Percentiles rank a stretch among this genome's conserved stretches.
Conservation (phyloP, 164 flowering plant species). For the Nelumbo lutea region DNA sequence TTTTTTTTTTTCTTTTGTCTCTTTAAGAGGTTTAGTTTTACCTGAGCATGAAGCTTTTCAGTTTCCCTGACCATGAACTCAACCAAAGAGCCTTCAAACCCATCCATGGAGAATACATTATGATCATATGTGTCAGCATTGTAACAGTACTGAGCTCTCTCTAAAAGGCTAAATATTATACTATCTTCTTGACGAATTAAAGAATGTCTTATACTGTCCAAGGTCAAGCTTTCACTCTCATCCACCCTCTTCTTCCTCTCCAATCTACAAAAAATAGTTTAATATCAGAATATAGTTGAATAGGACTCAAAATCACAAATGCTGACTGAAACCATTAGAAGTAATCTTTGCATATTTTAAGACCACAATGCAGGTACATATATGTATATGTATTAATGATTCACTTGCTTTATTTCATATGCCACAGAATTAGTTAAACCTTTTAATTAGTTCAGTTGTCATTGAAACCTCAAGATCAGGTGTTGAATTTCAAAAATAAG, state of each 20-base stretch:
- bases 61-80: slow-evolving; percentile 80
- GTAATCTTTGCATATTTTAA: no score
- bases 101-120: slow-evolving; percentile 54
- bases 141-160: slow-evolving; percentile 76
- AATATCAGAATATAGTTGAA: slow-evolving; percentile 1
- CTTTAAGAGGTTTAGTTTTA: slow-evolving; percentile 15
- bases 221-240: slow-evolving; percentile 69
- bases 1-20: background rate
- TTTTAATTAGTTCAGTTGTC: background rate
- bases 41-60: slow-evolving; percentile 91
- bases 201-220: slow-evolving; percentile 66
- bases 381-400: no score
- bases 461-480: background rate
- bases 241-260: slow-evolving; percentile 55
- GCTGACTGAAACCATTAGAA: background rate
- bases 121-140: slow-evolving; percentile 70
- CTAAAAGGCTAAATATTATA: slow-evolving; percentile 81
- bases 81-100: slow-evolving; percentile 71
- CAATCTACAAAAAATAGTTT: slow-evolving; percentile 27
- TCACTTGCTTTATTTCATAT: no score
- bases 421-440: no score
- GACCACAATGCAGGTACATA: background rate
- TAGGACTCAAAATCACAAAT: background rate
- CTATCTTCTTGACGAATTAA: slow-evolving; percentile 93
- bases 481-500: background rate